Base-by-base conservation (phyloP, 2,329 filamentous ascomycete genomes). In the Ophiosphaerella korrae region DNA sequence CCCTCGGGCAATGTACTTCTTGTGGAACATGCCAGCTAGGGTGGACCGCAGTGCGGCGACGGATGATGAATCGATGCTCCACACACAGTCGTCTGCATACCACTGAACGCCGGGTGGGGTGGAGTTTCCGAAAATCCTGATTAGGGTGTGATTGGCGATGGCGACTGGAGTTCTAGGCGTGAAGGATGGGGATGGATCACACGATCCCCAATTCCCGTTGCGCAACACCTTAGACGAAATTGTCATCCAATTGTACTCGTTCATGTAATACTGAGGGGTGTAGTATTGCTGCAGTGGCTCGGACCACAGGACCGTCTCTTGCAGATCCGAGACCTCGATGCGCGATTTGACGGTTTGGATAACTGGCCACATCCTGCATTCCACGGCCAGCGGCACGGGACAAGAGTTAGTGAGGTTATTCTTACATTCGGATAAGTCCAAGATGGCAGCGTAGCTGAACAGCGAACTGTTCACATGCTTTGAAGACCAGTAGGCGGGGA, bases 31-130 rank as follows among this genome's bases (percentile, higher is more conserved):
- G 3, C 26, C 5, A 29, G 7, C 26, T 29, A 29, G 26, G 26
- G 26, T 29, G 26, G 26, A 29, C 26, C 26, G 26, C 26, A 29
- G 26, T 7, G 26, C 26, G 26, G 26, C 7, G 26, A 29, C 26
- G 26, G 1, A 33, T 31, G 3, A 13, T 7, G 26, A 29, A 29
- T 29, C 26, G 5, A 52, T 57, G 43, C 31, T 36, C 38, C 41
- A 51, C 8, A 42, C n/a, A 36, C 38, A 48, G 23, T 42, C 38
- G 4, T 29, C n/a, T 31, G 38, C 38, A 40, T 42, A 42, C 36
- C 29, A 39, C 36, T 40, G 23, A n/a, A 9, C 26, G 26, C 5
- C 26, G 26, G 26, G 26, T 29, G 26, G 9, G 9, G 26, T 29
- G 26, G 26, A 29, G 2, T 12, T 11, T 34, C 36, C 14, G 35